These are phyloP conservation scores for Yamadazyma atlantica DNA, from an alignment of 1,139 yeast genomes.

Conservation along the genomic window DNA sequence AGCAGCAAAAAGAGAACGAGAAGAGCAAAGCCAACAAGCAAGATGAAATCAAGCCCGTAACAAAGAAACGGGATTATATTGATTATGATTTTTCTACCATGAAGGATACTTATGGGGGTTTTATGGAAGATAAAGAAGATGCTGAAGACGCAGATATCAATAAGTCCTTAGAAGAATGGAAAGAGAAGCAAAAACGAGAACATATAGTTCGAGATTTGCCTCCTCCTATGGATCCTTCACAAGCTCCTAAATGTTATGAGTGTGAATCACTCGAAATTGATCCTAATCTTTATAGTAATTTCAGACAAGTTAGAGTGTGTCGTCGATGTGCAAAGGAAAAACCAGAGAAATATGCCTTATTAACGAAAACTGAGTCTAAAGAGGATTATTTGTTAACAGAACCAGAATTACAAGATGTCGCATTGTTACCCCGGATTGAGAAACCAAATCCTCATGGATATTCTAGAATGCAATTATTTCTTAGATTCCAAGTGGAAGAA, in stretches of 20 bases:
- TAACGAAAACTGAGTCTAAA: constrained; percentile 93
- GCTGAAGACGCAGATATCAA: constrained; percentile 24
- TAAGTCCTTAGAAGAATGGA: constrained; percentile 75
- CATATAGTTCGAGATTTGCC: constrained; percentile 53
- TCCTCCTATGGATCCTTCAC: constrained; percentile 68
- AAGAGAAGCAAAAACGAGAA: constrained; percentile 52
- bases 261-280: constrained; percentile 82
- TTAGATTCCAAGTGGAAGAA: constrained; percentile 88
- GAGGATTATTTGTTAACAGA: constrained; percentile 92
- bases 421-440: constrained; percentile 71
- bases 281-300: constrained; percentile 64
- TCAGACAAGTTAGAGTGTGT: constrained; percentile 71
- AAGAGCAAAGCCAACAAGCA: constrained; percentile 13
- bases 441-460: constrained; percentile 95
- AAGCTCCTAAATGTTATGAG: constrained; percentile 79
- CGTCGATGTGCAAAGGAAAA: constrained; percentile 64
- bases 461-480: constrained; percentile 88
- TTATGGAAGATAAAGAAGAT: constrained; percentile 45
- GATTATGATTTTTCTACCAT: constrained; percentile 91
- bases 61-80: constrained; percentile 69
- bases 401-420: constrained; percentile 77
- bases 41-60: constrained; percentile 36
- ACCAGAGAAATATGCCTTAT: constrained; percentile 85
- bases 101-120: constrained; percentile 89
- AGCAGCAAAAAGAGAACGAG: constrained; percentile 13